Evolutionary conservation across 495 filamentous ascomycete genomes (phyloP), one percentile per base, ranked within the genome.

Genomic region (Trichoderma orchidacearum): DNA sequence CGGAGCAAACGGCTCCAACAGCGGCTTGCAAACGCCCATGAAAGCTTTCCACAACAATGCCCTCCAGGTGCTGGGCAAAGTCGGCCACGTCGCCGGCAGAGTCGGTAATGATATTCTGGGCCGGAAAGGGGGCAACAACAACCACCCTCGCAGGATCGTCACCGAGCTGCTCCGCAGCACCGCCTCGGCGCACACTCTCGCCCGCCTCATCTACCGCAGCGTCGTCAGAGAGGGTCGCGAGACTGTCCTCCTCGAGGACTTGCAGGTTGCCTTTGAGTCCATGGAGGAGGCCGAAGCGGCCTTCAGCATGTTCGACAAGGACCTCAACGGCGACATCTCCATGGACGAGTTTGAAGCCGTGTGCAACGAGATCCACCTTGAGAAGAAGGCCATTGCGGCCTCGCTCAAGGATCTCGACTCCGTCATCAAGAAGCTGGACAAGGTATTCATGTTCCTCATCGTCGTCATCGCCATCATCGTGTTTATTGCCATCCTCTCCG

Each of bases 81-180:
- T 96, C 58, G 89, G 90, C n/a, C 86, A 92, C 64, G 79, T 90
- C 8, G 88, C 91, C 9, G 90, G 84, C 11, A 90, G 89, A 51
- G 83, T 96, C 48, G 92, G 91, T n/a, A 90, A 90, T 12, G 92
- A 98, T 67, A 92, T 98, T 62, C 95, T 91, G 2, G 92, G 93
- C 13, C 83, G 81, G 36, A 76, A 81, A 59, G 77, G 87, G n/a
- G 80, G 76, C 17, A 79, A 81, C 48, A 89, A 85, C 70, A 85
- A 73, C 31, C 89, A 95, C 62, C 90, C 93, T 11, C 80, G 89
- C 54, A 90, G 92, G 69, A 89, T 97, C 78, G 62, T 81, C n/a
- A 69, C 94, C 12, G 81, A 86, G 45, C 74, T 98, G 9, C 75
- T 96, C 23, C 74, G 79, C 15, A 86, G 78, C 48, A 87, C 87